Conservation (phyloP, 2,329 filamentous ascomycete species). For the Verticillium alfalfae region DNA sequence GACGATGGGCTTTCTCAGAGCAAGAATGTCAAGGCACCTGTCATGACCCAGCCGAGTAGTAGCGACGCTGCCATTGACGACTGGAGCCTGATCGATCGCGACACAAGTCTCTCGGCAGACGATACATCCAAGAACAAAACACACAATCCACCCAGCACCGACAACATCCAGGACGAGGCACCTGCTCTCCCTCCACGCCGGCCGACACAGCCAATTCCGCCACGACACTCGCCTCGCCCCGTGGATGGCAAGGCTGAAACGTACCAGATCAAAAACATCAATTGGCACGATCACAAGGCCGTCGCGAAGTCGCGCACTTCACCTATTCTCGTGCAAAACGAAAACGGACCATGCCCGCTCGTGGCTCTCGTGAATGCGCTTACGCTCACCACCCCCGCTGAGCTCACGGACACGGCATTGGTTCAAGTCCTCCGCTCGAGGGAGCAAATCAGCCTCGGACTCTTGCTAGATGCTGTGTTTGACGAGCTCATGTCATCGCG, state of each 20-base stretch:
- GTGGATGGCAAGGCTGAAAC: slow-evolving; percentile 60
- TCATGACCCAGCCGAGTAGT: slow-evolving; percentile 15
- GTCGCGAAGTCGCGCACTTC: slow-evolving; percentile 64
- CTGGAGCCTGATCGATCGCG: slow-evolving; percentile 17
- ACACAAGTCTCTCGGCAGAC: neutral
- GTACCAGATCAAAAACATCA: slow-evolving; percentile 88
- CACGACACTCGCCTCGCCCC: slow-evolving; percentile 26
- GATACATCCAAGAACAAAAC: neutral
- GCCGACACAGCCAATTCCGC: slow-evolving; percentile 23
- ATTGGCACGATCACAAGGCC: slow-evolving; percentile 66
- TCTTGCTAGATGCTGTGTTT: slow-evolving; percentile 84
- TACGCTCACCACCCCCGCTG: slow-evolving; percentile 70
- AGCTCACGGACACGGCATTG: slow-evolving; percentile 59
- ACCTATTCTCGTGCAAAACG: slow-evolving; percentile 86
- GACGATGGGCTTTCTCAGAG: slow-evolving; percentile 35
- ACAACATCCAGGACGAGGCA: neutral
- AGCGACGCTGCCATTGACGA: slow-evolving; percentile 28
- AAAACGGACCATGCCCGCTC: slow-evolving; percentile 89
- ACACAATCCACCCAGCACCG: neutral
- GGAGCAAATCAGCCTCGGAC: slow-evolving; percentile 81
- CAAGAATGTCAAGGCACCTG: slow-evolving; percentile 31
- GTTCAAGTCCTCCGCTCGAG: slow-evolving; percentile 71
- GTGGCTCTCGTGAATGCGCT: slow-evolving; percentile 91
- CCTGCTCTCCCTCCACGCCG: slow-evolving; percentile 30
- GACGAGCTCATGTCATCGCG: slow-evolving; percentile 84